A percentile compares a stretch with the other conserved stretches of the same genome.
Conservation (phyloP, 202 grass and related monocot genomes). For the Eragrostis tef region DNA sequence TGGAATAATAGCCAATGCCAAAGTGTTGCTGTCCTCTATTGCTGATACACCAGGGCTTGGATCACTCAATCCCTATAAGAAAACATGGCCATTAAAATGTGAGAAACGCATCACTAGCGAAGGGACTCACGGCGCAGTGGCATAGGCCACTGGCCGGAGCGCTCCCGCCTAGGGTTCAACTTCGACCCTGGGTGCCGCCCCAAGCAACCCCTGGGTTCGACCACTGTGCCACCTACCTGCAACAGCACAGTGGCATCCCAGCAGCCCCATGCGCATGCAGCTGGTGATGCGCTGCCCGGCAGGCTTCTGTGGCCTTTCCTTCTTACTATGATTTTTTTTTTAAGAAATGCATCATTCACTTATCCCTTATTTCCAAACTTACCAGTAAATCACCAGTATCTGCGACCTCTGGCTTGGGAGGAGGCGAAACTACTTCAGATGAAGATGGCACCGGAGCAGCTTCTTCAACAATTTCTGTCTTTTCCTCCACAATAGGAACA, state of each 20-base stretch:
- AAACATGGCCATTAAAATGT: constrained; percentile 37
- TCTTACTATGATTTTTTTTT: no score
- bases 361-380: constrained; percentile 45
- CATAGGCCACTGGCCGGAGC: no score
- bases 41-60: constrained; percentile 59
- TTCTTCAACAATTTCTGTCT: constrained; percentile 62
- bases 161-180: no score
- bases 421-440: constrained; percentile 48
- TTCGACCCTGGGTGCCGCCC: no score
- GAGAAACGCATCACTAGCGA: constrained; percentile 12
- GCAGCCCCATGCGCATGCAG: no score
- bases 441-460: constrained; percentile 48
- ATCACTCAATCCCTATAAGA: constrained; percentile 78
- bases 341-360: constrained; percentile 19
- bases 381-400: constrained; percentile 85
- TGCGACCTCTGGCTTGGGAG: constrained; percentile 45
- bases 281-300: no score
- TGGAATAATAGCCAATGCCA: constrained; percentile 77
- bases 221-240: no score
- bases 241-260: no score
- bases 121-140: no score
- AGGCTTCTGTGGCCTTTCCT: no score
- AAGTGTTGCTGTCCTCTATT: constrained; percentile 82
- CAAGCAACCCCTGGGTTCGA: no score
- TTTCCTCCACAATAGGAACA: constrained; percentile 61